Evolutionary conservation across 1,284 basidiomycete genomes (phyloP), one percentile per base, ranked within the genome.

Genomic region (Irpex sp.): DNA sequence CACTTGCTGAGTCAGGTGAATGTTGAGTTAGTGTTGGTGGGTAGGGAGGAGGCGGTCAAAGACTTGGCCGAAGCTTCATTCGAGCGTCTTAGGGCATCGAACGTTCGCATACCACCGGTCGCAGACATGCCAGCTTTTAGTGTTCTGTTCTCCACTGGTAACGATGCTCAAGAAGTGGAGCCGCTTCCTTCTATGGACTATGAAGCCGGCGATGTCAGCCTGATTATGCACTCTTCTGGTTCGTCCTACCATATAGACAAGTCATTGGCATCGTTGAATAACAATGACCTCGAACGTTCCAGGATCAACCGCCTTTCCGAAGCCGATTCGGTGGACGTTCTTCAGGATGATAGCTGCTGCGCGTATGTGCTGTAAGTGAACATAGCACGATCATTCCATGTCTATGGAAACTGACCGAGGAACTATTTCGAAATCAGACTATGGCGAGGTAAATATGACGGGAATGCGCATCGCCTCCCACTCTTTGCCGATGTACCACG

Each of bases 221-320:
- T 73, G 18, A 69, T 74, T 52, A 60, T 73, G 49, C 73, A 75
- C 58, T 73, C 73, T 16, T 74, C 73, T 8, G 73, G 73, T 74
- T 52, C 21, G 69, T 66, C 48, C 28, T 33, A 33, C 28, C 28
- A 33, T 33, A 33, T 33, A 33, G 28, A 33, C 12, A n/a, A n/a
- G n/a, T 74, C 75, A 35, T 58, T 61, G 7, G 56, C 68, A 1
- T 71, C 71, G 56, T 67, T 66, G 55, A 61, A 62, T 19, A 33
- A 33, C 28, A 33, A 33, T 33, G 28, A 7, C 28, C 28, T 33
- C 28, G 28, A 33, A 33, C 6, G 28, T 58, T 23, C 3, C 51
- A 71, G 70, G 70, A 6, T 69, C 70, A 3, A 69, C 68, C 6
- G 66, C 70, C 1, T 69, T 67, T 53, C 69, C 70, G 4, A 72